A percentile compares a stretch with the other conserved stretches of the same genome.
Conservation (phyloP, 2,329 filamentous ascomycete species). For the Sporothrix brunneoviolacea region DNA sequence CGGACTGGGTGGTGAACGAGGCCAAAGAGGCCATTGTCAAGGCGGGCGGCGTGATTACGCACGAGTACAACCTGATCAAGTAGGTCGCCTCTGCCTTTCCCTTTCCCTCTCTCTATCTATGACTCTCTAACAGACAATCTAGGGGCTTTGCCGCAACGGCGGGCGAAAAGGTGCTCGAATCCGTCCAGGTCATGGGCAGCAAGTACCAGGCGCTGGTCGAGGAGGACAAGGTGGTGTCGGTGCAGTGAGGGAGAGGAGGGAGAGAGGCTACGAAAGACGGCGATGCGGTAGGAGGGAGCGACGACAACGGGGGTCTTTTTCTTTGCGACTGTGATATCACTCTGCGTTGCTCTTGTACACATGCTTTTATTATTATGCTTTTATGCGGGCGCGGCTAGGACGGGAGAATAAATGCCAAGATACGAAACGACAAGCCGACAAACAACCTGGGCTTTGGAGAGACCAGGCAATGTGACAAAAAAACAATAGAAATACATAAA, state of each 20-base stretch:
- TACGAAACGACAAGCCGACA: too few relatives aligned
- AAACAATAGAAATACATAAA: too few relatives aligned
- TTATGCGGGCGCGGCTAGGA: too few relatives aligned
- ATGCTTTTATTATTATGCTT: too few relatives aligned
- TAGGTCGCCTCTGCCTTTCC: conserved; percentile 34
- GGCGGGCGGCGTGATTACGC: conserved; percentile 70
- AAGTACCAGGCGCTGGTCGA: conserved; percentile 63
- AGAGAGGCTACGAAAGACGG: not conserved
- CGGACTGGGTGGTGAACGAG: conserved; percentile 58
- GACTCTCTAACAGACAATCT: conserved; percentile 24
- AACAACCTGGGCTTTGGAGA: too few relatives aligned
- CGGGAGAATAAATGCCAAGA: too few relatives aligned
- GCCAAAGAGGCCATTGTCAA: conserved; percentile 65
- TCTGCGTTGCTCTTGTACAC: too few relatives aligned
- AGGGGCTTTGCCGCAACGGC: conserved; percentile 75
- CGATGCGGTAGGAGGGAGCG: not conserved
- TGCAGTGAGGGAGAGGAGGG: conserved; percentile 18
- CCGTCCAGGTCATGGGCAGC: conserved; percentile 55
- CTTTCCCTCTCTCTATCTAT: not conserved
- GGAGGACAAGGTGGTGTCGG: conserved; percentile 64
- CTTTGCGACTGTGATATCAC: too few relatives aligned
- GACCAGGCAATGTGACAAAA: too few relatives aligned
- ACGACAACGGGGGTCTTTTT: not conserved
- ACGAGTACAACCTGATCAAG: conserved; percentile 65
- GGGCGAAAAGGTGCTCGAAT: conserved; percentile 61